These are phyloP conservation scores for Dimargaris cristalligena DNA, from an alignment of 192 early-diverging fungal species.

Conservation along the genomic window DNA sequence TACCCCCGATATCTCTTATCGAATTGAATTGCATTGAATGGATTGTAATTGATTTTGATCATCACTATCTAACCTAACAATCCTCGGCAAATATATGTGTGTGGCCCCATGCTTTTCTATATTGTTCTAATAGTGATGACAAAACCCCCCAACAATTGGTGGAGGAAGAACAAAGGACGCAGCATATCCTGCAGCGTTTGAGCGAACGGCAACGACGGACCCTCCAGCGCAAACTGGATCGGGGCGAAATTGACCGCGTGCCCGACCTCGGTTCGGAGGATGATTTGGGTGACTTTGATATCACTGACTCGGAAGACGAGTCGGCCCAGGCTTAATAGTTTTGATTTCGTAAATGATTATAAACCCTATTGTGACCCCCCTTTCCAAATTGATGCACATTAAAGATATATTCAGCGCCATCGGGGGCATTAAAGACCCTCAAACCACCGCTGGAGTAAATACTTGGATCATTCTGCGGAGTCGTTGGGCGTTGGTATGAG, in stretches of 20 bases:
- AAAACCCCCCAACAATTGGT: slow-evolving; percentile 44
- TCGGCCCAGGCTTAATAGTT: too few relatives aligned
- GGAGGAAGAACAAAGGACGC: slow-evolving; percentile 56
- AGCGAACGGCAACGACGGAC: slow-evolving; percentile 67
- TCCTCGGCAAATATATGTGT: background rate
- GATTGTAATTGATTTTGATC: background rate
- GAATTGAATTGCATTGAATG: background rate
- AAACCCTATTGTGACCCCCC: too few relatives aligned
- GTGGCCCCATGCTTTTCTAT: background rate
- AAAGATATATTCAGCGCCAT: too few relatives aligned
- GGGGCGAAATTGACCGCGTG: slow-evolving; percentile 42
- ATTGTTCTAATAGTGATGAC: slow-evolving; percentile 18
- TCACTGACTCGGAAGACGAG: slow-evolving; percentile 15
- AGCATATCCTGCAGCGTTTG: slow-evolving; percentile 49
- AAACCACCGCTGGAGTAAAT: too few relatives aligned
- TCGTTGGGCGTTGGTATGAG: too few relatives aligned
- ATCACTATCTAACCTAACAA: background rate
- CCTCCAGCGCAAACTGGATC: slow-evolving; percentile 62
- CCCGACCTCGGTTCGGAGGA: slow-evolving; percentile 21
- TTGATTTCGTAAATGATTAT: too few relatives aligned
- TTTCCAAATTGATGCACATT: too few relatives aligned
- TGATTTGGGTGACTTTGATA: slow-evolving; percentile 28
- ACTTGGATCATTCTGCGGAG: too few relatives aligned
- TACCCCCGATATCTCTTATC: too few relatives aligned
- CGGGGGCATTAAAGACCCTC: too few relatives aligned